Percentiles rank a stretch among this genome's conserved stretches.
These are phyloP conservation scores for Fusarium multiceps DNA, from an alignment of 2,329 filamentous ascomycete species.

Conservation along the genomic window DNA sequence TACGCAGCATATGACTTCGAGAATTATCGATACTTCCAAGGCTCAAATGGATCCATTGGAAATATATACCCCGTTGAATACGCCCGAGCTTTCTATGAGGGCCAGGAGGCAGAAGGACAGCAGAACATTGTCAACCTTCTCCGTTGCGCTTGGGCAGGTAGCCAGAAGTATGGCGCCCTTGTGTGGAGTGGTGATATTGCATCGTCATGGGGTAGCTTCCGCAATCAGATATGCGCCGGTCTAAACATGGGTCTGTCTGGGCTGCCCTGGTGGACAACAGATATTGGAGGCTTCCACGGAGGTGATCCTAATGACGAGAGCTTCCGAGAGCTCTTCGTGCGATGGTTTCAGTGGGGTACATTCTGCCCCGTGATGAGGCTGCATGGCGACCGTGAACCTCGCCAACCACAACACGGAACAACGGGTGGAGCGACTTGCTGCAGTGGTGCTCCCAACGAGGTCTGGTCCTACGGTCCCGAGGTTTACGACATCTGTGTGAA, in stretches of 20 bases:
- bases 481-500: slow-evolving; percentile 69
- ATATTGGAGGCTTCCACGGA: slow-evolving; percentile 77
- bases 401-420: slow-evolving; percentile 50
- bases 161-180: slow-evolving; percentile 72
- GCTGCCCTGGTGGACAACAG: slow-evolving; percentile 76
- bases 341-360: slow-evolving; percentile 77
- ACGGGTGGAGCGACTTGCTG: slow-evolving; percentile 56
- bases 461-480: slow-evolving; percentile 73
- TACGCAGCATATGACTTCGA: slow-evolving; percentile 75
- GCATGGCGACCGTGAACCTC: slow-evolving; percentile 73
- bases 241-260: slow-evolving; percentile 74
- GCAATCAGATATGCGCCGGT: slow-evolving; percentile 70
- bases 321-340: slow-evolving; percentile 72
- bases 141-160: slow-evolving; percentile 63
- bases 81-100: slow-evolving; percentile 69
- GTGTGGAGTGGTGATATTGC: slow-evolving; percentile 77
- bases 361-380: slow-evolving; percentile 76
- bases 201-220: slow-evolving; percentile 69
- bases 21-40: slow-evolving; percentile 61
- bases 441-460: slow-evolving; percentile 69
- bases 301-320: slow-evolving; percentile 65
- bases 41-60: slow-evolving; percentile 57
- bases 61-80: slow-evolving; percentile 71
- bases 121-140: slow-evolving; percentile 67
- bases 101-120: slow-evolving; percentile 64